phyloP scores from a whole-genome alignment of 306 rosid genomes.

The Malus asiatica region DNA sequence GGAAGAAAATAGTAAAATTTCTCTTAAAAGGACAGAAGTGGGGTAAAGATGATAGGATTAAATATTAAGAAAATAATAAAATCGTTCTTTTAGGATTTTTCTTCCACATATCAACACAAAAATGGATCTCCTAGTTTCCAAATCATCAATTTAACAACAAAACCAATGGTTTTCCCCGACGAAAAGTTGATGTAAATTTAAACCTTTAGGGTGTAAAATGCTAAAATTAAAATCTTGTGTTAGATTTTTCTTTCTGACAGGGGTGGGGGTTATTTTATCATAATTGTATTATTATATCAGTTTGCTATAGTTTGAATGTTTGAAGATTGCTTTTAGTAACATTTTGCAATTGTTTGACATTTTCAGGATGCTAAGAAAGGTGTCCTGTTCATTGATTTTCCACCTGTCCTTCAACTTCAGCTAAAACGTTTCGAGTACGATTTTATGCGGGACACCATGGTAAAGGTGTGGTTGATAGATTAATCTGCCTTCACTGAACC shows the following conservation, averaged over 20 bases:
- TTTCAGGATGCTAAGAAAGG: constrained; percentile 94
- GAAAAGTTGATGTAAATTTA: not conserved
- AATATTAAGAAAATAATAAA: not conserved
- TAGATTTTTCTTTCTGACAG: not conserved
- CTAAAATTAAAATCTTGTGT: not conserved
- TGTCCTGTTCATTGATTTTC: constrained; percentile 87
- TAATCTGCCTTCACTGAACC: not conserved
- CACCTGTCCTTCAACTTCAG: constrained; percentile 97
- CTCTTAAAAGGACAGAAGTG: not conserved
- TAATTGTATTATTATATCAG: not conserved
- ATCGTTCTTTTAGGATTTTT: not conserved
- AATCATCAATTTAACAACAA: not conserved
- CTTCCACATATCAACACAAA: not conserved
- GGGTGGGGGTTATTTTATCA: not conserved
- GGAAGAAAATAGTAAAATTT: not conserved
- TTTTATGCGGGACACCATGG: constrained; percentile 82
- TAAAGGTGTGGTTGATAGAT: constrained; percentile 58
- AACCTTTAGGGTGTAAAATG: too few species aligned
- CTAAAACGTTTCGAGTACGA: constrained; percentile 91
- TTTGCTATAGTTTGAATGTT: not conserved
- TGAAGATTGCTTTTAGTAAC: not conserved
- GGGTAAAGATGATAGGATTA: not conserved
- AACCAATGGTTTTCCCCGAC: not conserved
- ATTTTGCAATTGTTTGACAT: not conserved
- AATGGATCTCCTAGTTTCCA: not conserved